Conservation (phyloP, 148 eudicot genomes). For the Persicaria tinctoria region DNA sequence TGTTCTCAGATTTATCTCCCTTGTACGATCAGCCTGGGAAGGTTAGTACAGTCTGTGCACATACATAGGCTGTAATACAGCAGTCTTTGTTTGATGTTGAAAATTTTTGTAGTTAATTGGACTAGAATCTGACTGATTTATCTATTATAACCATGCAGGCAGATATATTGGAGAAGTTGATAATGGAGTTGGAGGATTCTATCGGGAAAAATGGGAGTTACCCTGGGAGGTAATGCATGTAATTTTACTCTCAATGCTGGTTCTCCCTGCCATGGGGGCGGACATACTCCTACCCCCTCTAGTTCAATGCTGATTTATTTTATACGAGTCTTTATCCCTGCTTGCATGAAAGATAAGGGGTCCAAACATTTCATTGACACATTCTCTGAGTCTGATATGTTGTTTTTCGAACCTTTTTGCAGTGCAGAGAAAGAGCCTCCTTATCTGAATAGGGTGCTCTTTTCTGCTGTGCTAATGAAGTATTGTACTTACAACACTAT, state of each 20-base stretch:
- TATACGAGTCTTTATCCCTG: background rate
- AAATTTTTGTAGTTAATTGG: background rate
- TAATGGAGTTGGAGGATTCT: conserved; percentile 67
- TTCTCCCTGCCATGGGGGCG: too few relatives aligned
- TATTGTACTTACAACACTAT: conserved; percentile 56
- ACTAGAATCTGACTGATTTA: background rate
- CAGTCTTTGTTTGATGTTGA: background rate
- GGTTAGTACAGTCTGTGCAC: conserved; percentile 33
- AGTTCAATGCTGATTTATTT: background rate
- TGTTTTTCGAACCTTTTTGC: conserved; percentile 13
- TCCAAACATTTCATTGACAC: background rate
- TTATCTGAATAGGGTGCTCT: background rate
- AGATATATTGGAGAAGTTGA: conserved; percentile 64
- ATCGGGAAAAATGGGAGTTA: conserved; percentile 61
- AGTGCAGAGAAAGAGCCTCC: conserved; percentile 77
- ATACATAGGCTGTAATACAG: background rate
- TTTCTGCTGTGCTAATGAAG: background rate
- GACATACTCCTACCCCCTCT: background rate
- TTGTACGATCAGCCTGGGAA: conserved; percentile 91
- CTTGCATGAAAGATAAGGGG: background rate
- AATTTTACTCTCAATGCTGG: background rate
- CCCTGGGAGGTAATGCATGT: conserved; percentile 61
- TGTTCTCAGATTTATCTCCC: conserved; percentile 96
- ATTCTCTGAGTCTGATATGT: background rate
- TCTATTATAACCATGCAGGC: conserved; percentile 39